Percentiles rank a stretch among this genome's conserved stretches.
Evolutionary conservation across 23 red algal species (phyloP).

Genomic region (Chondrus crispus): DNA sequence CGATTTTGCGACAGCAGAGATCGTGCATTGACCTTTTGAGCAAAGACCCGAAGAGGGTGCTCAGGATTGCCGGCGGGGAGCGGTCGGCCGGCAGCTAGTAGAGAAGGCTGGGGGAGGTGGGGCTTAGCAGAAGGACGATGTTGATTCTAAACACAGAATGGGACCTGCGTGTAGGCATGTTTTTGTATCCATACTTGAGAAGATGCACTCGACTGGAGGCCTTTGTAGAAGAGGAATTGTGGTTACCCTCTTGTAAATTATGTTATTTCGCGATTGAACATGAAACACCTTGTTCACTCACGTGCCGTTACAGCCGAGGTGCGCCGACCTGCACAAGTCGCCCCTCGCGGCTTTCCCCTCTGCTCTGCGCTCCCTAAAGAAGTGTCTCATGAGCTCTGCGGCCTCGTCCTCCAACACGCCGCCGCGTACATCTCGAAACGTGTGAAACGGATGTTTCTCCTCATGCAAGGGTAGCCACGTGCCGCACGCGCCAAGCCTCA

Average conservation of each 20-base stretch:
- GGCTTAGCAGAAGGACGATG: conserved; percentile 20
- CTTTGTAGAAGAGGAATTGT: no score
- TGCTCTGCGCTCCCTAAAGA: conserved; percentile 63
- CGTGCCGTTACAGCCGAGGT: no score
- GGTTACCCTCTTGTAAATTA: no score
- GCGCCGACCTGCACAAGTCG: not conserved
- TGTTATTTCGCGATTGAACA: no score
- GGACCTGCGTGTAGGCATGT: not conserved
- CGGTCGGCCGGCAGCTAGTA: not conserved
- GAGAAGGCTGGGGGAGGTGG: not conserved
- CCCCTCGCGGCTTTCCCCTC: not conserved
- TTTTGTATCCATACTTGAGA: not conserved
- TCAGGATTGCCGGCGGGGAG: not conserved
- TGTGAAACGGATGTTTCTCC: conserved; percentile 61
- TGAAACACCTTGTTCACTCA: no score
- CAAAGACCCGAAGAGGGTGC: not conserved
- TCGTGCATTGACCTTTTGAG: not conserved
- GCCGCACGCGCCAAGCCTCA: conserved; percentile 84
- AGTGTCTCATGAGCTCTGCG: conserved; percentile 36
- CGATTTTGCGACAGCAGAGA: conserved; percentile 29
- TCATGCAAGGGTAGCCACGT: conserved; percentile 69
- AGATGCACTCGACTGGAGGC: no score
- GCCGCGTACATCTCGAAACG: conserved; percentile 23
- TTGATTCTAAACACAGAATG: no score
- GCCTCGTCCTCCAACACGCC: conserved; percentile 48